Base-by-base conservation (phyloP, 2,329 filamentous ascomycete genomes). In the Diaporthe australafricana region DNA sequence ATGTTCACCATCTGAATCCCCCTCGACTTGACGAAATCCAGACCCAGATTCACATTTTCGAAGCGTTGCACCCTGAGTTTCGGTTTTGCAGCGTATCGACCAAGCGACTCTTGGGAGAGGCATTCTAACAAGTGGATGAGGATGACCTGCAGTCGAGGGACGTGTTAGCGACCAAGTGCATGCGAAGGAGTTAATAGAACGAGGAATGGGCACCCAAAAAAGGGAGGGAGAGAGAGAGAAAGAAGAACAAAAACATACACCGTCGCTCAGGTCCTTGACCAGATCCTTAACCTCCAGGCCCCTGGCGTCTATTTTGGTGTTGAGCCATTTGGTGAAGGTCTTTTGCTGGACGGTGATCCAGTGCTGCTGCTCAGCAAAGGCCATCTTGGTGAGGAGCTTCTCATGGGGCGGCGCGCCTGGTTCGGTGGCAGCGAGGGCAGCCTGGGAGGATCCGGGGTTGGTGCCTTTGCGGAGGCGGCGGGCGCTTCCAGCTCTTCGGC, bases 311-410 rank as follows among this genome's bases (percentile, higher is more conserved):
- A 99, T 87, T 85, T 99, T 99, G 78, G 94, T 97, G 84, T 99
- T 99, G 77, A 99, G 90, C 96, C 96, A 99, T 94, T 98, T 99
- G 72, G 95, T 98, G 84, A 99, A 99, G 35, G 96, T 99, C 89
- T 98, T 99, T 83, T 98, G 93, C 87, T 98, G 96, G 84, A 98
- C 95, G 80, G 87, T 91, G 78, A 92, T 88, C 90, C 90, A 92
- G 81, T 87, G 86, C 81, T 91, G 88, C 83, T 92, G 88, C 80
- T 90, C 89, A 75, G 87, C 83, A 81, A 86, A 90, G 71, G 88
- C 89, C 90, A 92, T 92, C 81, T 85, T 91, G 78, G 83, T 83
- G 75, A 87, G 81, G 75, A 81, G 84, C 77, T 84, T 84, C 75
- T 88, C 86, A 81, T 86, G 84, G 78, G 83, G 81, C 76, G 85